Conservation (phyloP, 305 asterid species). For the Fraxinus paxiana region DNA sequence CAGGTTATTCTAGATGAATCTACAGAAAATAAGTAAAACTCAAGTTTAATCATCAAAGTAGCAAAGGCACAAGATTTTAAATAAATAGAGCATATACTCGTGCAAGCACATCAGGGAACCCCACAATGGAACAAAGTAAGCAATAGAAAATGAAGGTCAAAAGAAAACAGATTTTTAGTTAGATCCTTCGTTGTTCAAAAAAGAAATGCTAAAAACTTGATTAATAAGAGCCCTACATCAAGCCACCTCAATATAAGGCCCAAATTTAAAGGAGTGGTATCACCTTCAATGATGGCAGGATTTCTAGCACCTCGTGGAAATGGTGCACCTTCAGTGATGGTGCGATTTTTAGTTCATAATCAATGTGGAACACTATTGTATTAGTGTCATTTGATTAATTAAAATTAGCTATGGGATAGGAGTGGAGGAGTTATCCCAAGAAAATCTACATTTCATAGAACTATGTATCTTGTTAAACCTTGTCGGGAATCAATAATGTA, state of each 20-base stretch:
- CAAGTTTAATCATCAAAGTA: not conserved
- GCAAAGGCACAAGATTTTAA: not conserved
- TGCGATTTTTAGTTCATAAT: not conserved
- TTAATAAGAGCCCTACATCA: not conserved
- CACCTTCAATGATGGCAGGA: not conserved
- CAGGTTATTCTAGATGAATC: not conserved
- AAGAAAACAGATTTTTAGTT: not conserved
- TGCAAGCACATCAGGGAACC: not conserved
- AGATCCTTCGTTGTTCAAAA: not conserved
- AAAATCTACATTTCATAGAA: not conserved
- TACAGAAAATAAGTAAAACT: not conserved
- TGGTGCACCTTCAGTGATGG: not conserved
- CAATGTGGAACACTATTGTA: not conserved
- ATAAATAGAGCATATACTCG: not conserved
- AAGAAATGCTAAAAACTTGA: not conserved
- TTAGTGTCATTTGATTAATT: not conserved
- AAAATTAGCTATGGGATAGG: not conserved
- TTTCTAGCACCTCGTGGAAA: not conserved
- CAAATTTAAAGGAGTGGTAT: not conserved
- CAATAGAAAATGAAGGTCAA: constrained; percentile 1
- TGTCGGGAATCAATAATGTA: not conserved
- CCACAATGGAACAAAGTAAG: not conserved
- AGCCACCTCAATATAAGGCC: not conserved
- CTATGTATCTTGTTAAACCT: not conserved
- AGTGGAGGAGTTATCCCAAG: not conserved